A percentile compares a stretch with the other conserved stretches of the same genome.
These are phyloP conservation scores for Trichoderma oligosporum DNA, from an alignment of 2,329 filamentous ascomycete species.

Conservation along the genomic window DNA sequence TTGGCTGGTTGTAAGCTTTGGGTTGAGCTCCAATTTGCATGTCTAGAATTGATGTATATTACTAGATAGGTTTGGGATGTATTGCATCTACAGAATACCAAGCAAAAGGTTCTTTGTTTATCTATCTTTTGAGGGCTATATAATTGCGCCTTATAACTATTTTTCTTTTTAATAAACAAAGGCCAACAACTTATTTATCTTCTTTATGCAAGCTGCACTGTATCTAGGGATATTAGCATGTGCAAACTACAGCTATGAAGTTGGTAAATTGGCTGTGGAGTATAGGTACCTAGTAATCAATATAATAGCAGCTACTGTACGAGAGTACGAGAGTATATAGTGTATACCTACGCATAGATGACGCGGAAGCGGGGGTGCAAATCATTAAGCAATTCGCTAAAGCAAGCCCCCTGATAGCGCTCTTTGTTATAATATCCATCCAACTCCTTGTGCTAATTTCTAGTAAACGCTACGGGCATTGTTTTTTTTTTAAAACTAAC, in stretches of 20 bases:
- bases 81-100: not conserved
- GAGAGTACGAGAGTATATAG: no score
- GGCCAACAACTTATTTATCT: no score
- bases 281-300: no score
- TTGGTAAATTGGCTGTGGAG: no score
- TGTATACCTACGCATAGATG: not conserved
- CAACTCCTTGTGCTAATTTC: not conserved
- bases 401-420: conserved; percentile 7
- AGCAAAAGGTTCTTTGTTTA: not conserved
- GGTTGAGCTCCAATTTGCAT: conserved; percentile 4
- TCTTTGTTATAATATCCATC: not conserved
- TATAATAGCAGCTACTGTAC: no score
- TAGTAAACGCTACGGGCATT: not conserved
- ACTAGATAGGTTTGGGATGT: not conserved
- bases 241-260: no score
- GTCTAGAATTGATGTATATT: not conserved
- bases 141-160: not conserved
- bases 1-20: not conserved
- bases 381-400: conserved; percentile 12
- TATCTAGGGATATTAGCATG: no score
- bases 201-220: not conserved
- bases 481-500: not conserved
- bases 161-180: no score
- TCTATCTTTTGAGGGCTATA: not conserved
- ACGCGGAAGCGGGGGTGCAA: conserved; percentile 4